Evolutionary conservation across 371 early-diverging fungal species (phyloP), one percentile per base, ranked within the genome.

Genomic region (Fennellomyces sp.): DNA sequence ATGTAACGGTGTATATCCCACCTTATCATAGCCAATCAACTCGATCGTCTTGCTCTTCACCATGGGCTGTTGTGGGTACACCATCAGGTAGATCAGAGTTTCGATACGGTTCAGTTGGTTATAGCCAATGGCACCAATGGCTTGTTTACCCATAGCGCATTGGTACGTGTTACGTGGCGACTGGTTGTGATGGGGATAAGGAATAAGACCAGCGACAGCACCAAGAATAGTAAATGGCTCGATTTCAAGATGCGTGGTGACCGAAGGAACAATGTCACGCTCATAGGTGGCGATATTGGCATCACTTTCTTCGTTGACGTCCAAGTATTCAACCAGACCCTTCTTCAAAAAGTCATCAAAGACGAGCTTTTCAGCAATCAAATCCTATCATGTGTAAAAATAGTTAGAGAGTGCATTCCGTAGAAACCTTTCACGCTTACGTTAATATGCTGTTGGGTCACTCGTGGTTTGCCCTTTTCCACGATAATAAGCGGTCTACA

Each of bases 101-200:
- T 99, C 99, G 64, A 97, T 96, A 66, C 99, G 91, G 60, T 91
- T 89, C 61, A 96, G 76, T 71, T 97, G 95, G 74, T 99, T 99
- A 65, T 95, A 95, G 10, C 93, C 95, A 63, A 98, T 97, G 19
- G 94, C 91, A 29, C 99, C 99, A 58, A 99, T 99, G 49, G 99
- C 99, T 81, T 99, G 99, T 82, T 99, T 99, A 72, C 99, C 99
- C 99, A 99, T 99, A 73, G 99, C 99, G 73, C 98, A 99, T 83
- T 97, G 97, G 65, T 94, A 95, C 29, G 99, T 99, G 82, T 99
- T 99, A 83, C 99, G 93, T 29, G 99, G 99, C 54, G 95, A 94
- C 79, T 99, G 99, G 81, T 99, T 99, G 82, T 99, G 99, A 83
- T 99, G 97, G 29, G 99, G 99, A 80, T 95, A 99, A 41, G 99